phyloP scores from a whole-genome alignment of 2,329 filamentous ascomycete species.

The Aureobasidium namibiae region DNA sequence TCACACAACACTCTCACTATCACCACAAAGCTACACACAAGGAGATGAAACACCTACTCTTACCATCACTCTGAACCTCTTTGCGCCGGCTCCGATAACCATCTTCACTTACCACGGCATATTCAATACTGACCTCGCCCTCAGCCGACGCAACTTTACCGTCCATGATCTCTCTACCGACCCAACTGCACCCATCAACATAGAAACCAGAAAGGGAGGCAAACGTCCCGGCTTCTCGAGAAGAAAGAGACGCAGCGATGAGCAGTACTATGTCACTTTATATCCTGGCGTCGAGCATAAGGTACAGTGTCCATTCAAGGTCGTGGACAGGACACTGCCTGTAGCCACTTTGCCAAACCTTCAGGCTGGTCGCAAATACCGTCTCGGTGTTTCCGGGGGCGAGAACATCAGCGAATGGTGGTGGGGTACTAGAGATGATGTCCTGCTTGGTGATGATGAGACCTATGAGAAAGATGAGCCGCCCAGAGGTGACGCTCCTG shows the following conservation, averaged over 20 bases:
- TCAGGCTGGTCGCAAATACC: not conserved
- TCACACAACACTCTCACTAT: not conserved
- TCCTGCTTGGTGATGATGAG: not conserved
- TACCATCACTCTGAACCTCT: not conserved
- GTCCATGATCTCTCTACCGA: not conserved
- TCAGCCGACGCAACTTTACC: not conserved
- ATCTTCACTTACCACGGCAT: not conserved
- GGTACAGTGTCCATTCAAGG: not conserved
- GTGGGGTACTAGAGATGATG: not conserved
- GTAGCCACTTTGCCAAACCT: not conserved
- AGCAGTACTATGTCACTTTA: not conserved
- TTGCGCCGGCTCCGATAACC: not conserved
- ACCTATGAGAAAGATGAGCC: too few species aligned
- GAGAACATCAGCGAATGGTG: not conserved
- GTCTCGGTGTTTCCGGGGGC: not conserved
- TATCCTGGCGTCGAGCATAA: not conserved
- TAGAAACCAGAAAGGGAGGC: not conserved
- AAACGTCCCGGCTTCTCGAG: not conserved
- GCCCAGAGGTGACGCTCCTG: not conserved
- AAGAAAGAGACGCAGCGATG: not conserved
- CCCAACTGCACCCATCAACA: not conserved
- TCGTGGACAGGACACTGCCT: not conserved
- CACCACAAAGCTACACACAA: not conserved
- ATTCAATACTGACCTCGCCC: not conserved
- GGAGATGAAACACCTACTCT: not conserved